Percentiles rank a stretch among this genome's conserved stretches.
phyloP scores from a whole-genome alignment of 2,329 filamentous ascomycete species.

The Erysiphe neolycopersici region DNA sequence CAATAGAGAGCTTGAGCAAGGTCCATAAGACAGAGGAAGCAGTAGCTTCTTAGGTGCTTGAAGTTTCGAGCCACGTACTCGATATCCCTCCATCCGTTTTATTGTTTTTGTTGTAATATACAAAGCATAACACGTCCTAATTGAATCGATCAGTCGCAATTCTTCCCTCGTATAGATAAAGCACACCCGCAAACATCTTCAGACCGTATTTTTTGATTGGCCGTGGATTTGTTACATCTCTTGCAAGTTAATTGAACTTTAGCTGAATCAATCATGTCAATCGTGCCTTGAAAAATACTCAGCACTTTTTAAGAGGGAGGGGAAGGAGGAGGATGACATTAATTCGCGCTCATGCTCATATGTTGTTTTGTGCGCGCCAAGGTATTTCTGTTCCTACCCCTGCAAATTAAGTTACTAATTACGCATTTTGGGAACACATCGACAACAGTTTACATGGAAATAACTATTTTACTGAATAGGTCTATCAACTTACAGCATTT shows the following conservation, averaged over 20 bases:
- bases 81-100: constrained; percentile 47
- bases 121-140: constrained; percentile 46
- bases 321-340: too few relatives aligned
- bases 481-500: background rate
- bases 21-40: constrained; percentile 58
- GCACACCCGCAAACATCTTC: constrained; percentile 13
- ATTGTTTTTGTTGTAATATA: constrained; percentile 58
- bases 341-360: too few relatives aligned
- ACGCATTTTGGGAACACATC: too few relatives aligned
- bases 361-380: too few relatives aligned
- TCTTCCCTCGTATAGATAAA: background rate
- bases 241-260: constrained; percentile 5
- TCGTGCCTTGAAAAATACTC: too few relatives aligned
- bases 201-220: constrained; percentile 12
- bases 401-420: too few relatives aligned
- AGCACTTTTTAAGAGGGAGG: too few relatives aligned
- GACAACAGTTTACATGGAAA: too few relatives aligned
- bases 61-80: constrained; percentile 17
- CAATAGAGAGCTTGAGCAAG: constrained; percentile 53
- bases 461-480: too few relatives aligned
- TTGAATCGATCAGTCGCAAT: constrained; percentile 3
- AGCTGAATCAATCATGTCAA: too few relatives aligned
- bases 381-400: too few relatives aligned
- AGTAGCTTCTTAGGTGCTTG: constrained; percentile 25
- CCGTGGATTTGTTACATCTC: constrained; percentile 9